Evolutionary conservation across 768 basidiomycete species (phyloP).

Genomic region (Tricholoma furcatifolium): DNA sequence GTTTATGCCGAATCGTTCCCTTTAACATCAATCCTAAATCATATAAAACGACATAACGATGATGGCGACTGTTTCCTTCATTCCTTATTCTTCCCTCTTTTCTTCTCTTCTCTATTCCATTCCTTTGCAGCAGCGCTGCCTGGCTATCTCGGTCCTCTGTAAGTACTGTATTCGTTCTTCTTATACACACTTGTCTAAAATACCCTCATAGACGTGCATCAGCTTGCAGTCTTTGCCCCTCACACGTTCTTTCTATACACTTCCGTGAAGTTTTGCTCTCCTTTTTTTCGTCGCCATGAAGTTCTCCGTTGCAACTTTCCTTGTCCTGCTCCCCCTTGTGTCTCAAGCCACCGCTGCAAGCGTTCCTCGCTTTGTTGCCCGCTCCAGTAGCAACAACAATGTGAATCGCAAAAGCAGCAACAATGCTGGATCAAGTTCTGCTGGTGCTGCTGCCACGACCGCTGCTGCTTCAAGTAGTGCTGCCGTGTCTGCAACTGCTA

Average conservation of each 20-base stretch:
- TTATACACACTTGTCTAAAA: not conserved
- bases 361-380: constrained; percentile 23
- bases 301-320: constrained; percentile 39
- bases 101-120: constrained; percentile 20
- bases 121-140: constrained; percentile 57
- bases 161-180: constrained; percentile 10
- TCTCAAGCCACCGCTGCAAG: constrained; percentile 29
- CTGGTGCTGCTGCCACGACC: not conserved
- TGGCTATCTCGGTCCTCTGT: constrained; percentile 26
- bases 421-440: not conserved
- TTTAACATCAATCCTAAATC: not conserved
- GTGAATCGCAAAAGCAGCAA: constrained; percentile 1
- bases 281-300: constrained; percentile 44
- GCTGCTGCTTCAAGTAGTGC: not conserved
- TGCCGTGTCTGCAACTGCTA: constrained; percentile 7
- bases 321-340: constrained; percentile 40
- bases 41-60: constrained; percentile 12
- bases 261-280: constrained; percentile 44
- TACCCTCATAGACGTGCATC: constrained; percentile 20
- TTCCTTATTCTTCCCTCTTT: constrained; percentile 18
- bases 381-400: constrained; percentile 17
- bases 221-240: constrained; percentile 26
- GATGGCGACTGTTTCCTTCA: constrained; percentile 11
- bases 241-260: constrained; percentile 38
- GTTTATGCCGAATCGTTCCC: constrained; percentile 4